A percentile compares a stretch with the other conserved stretches of the same genome.
phyloP scores from a whole-genome alignment of 108 stramenopile genomes.

The Schizochytrium sp. region DNA sequence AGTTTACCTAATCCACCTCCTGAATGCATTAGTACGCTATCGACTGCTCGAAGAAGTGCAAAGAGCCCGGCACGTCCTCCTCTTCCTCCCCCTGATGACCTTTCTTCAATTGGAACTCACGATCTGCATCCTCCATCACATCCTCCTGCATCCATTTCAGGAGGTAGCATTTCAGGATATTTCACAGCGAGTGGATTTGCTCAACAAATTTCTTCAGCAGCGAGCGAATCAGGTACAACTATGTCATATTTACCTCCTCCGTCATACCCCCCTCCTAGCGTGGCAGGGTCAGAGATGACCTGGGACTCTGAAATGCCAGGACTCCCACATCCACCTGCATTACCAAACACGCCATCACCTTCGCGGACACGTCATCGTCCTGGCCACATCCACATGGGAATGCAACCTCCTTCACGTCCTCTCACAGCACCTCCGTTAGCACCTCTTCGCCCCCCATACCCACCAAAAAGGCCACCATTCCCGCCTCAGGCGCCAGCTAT shows the following conservation, averaged over 20 bases:
- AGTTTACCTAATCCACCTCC: too few relatives aligned
- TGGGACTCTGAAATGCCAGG: slow-evolving; percentile 23
- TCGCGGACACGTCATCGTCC: too few relatives aligned
- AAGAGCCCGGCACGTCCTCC: too few relatives aligned
- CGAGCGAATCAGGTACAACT: background rate
- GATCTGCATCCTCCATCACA: too few relatives aligned
- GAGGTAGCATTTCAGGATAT: too few relatives aligned
- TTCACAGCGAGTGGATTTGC: background rate
- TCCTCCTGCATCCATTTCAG: too few relatives aligned
- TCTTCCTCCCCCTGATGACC: too few relatives aligned
- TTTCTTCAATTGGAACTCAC: too few relatives aligned
- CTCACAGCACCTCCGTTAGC: background rate
- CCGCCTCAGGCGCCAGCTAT: background rate
- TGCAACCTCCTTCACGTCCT: background rate
- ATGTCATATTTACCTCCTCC: slow-evolving; percentile 12
- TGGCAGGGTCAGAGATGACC: slow-evolving; percentile 45
- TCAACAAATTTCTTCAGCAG: background rate
- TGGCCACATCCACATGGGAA: background rate
- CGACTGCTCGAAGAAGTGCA: too few relatives aligned
- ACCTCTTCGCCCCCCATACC: background rate
- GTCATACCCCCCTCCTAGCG: slow-evolving; percentile 4
- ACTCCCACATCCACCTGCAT: background rate
- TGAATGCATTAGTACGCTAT: too few relatives aligned
- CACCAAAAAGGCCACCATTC: background rate
- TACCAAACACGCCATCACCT: background rate